Percentiles rank a stretch among this genome's conserved stretches.
Conservation (phyloP, 2,329 filamentous ascomycete species). For the Penicillium sp. region DNA sequence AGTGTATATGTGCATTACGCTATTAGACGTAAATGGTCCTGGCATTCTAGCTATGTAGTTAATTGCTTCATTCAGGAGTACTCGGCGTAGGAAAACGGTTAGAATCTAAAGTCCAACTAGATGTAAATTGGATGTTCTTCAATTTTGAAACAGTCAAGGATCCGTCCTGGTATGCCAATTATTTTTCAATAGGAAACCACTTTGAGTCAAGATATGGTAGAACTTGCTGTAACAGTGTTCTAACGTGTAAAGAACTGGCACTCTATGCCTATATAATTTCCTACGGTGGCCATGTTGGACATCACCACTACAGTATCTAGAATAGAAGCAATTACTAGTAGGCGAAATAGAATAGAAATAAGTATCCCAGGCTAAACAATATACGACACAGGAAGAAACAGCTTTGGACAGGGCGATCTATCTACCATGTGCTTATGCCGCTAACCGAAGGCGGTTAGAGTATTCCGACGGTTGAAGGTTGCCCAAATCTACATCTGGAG, state of each 20-base stretch:
- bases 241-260: background rate
- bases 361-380: background rate
- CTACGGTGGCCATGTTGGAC: too few relatives aligned
- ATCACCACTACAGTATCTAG: too few relatives aligned
- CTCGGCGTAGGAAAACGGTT: background rate
- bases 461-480: background rate
- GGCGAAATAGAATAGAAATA: background rate
- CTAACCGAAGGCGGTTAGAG: slow-evolving; percentile 2
- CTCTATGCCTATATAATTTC: background rate
- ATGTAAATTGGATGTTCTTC: background rate
- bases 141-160: background rate
- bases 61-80: background rate
- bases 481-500: background rate
- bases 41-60: background rate
- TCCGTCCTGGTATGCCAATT: too few relatives aligned
- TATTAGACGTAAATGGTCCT: background rate
- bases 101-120: background rate
- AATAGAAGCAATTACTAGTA: background rate
- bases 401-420: background rate
- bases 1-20: background rate
- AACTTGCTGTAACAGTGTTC: background rate
- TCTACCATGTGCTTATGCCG: background rate
- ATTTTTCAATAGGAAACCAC: too few relatives aligned
- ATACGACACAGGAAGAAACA: background rate
- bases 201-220: background rate